These are phyloP conservation scores for Eimeria maxima DNA, from an alignment of 169 alveolate species.

Conservation along the genomic window DNA sequence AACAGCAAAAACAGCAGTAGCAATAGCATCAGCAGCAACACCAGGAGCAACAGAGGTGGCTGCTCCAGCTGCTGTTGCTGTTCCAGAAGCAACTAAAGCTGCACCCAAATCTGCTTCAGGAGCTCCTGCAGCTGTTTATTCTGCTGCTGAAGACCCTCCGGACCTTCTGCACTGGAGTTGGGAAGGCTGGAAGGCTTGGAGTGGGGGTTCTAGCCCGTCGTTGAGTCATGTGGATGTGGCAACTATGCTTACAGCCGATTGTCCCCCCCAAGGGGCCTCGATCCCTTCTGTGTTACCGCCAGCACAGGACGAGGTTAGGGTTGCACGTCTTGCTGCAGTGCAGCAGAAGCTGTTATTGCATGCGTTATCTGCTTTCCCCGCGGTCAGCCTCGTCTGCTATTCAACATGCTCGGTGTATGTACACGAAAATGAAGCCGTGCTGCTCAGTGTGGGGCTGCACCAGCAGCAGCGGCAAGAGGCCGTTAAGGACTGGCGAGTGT, in stretches of 20 bases:
- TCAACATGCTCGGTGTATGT: slow-evolving; percentile 88
- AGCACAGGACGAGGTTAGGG: slow-evolving; percentile 57
- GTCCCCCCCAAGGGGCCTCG: neutral
- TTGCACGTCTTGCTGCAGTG: slow-evolving; percentile 83
- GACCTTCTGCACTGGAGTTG: slow-evolving; percentile 56
- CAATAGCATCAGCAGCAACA: slow-evolving; percentile 63
- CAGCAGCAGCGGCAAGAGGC: slow-evolving; percentile 54
- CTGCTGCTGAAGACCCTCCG: slow-evolving; percentile 38
- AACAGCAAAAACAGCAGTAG: neutral
- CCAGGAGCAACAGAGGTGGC: neutral
- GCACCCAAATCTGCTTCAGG: neutral
- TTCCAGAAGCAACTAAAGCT: too few relatives aligned
- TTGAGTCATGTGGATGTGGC: neutral
- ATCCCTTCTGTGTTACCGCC: slow-evolving; percentile 35
- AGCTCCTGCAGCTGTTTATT: neutral
- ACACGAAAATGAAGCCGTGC: slow-evolving; percentile 87
- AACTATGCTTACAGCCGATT: neutral
- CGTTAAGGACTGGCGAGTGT: slow-evolving; percentile 14
- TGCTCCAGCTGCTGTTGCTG: slow-evolving; percentile 27
- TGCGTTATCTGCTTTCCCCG: slow-evolving; percentile 84
- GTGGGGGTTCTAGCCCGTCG: neutral
- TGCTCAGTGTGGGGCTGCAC: slow-evolving; percentile 32
- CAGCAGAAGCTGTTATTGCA: slow-evolving; percentile 85
- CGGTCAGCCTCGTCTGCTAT: slow-evolving; percentile 83
- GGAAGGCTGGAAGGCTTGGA: slow-evolving; percentile 36